Evolutionary conservation across 371 early-diverging fungal genomes (phyloP), one percentile per base, ranked within the genome.

Genomic region (Mortierella sp.): DNA sequence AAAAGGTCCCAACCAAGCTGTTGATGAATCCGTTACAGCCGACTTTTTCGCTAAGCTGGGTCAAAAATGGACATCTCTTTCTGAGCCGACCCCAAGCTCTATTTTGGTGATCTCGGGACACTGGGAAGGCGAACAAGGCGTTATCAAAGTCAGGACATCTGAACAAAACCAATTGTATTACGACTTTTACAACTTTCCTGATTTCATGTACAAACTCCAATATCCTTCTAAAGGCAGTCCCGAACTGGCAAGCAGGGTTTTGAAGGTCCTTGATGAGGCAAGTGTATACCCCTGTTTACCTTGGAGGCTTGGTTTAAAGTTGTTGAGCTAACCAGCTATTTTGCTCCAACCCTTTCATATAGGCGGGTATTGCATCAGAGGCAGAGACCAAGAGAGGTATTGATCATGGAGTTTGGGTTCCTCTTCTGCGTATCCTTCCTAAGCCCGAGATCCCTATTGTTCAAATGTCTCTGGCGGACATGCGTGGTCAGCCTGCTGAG

Each of bases 341-440:
- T n/a, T n/a, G n/a, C n/a, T n/a, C n/a, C n/a, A n/a, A n/a, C n/a
- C n/a, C n/a, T n/a, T n/a, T n/a, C 32, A 37, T 3, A n/a, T 72
- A 85, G 85, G 72, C 85, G 19, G 82, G 82, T 2, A 72, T 88
- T 15, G 70, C 78, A 0, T 86, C 86, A 23, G 82, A 76, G 47
- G 68, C 70, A 2, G 77, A 81, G 28, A 75, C 85, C 9, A 82
- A 86, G 42, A 81, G 88, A 32, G 91, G 91, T 6, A 82, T 89
- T 28, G 91, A 90, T 47, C 91, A 90, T 58, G 91, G 91, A 40
- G 87, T 86, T 9, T 90, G 91, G 91, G 90, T 89, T 2, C 89
- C 88, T 13, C 68, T 89, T 45, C 84, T 87, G 56, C 84, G 88
- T 13, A 89, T 89, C 34, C 83, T 89, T 51, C 71, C 85, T 17